Evolutionary conservation across 2,329 filamentous ascomycete species (phyloP).

Genomic region (Claviceps humidiphila): DNA sequence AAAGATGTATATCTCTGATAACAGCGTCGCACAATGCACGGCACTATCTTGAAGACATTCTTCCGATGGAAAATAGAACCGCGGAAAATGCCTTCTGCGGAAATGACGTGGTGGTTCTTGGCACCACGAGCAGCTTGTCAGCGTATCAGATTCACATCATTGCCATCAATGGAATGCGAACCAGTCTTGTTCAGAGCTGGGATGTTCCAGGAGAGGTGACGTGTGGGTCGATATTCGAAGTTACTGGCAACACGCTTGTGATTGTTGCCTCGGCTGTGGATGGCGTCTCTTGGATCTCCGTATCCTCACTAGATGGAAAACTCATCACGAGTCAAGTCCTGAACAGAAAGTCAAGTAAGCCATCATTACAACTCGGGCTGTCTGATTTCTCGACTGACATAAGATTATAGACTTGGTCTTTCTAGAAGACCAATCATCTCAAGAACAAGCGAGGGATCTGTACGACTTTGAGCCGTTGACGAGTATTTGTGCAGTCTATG

Average conservation of each 20-base stretch:
- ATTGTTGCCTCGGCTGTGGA: conserved; percentile 22
- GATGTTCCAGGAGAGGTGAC: conserved; percentile 34
- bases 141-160: conserved; percentile 27
- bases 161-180: conserved; percentile 18
- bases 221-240: conserved; percentile 26
- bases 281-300: conserved; percentile 19
- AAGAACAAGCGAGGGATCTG: background rate
- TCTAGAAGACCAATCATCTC: background rate
- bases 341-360: conserved; percentile 1
- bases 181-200: conserved; percentile 19
- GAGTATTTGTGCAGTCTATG: conserved; percentile 26
- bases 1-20: conserved; percentile 29
- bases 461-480: conserved; percentile 28
- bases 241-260: conserved; percentile 15
- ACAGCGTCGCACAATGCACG: conserved; percentile 22
- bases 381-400: background rate
- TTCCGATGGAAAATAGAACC: conserved; percentile 13
- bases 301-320: conserved; percentile 16
- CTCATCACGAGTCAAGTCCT: conserved; percentile 8
- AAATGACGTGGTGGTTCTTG: conserved; percentile 27
- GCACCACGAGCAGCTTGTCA: conserved; percentile 24
- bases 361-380: background rate
- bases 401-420: background rate
- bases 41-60: conserved; percentile 14
- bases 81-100: conserved; percentile 31